Base-by-base conservation (phyloP, 495 filamentous ascomycete genomes). In the Penicillium canariense region DNA sequence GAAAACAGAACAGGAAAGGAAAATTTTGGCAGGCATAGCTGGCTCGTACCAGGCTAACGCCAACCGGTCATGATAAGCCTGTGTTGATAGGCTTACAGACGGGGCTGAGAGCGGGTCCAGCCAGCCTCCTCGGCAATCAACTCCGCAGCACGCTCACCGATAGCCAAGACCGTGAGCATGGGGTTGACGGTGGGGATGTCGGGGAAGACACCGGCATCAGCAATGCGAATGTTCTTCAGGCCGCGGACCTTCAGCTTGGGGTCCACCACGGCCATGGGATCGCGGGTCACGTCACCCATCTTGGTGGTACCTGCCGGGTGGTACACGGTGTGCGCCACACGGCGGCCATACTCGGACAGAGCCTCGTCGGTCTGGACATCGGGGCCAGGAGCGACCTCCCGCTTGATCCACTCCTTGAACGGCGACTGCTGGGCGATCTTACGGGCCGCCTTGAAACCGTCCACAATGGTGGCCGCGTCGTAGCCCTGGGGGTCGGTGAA, bases 261-360 rank as follows among this genome's bases (percentile, higher is more conserved):
- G 62, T 87, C 82, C n/a, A 87, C 84, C 15, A 87, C 84, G 9
- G 82, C 88, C 69, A 86, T 66, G 31, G 75, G 73, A 59, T 92
- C 87, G 30, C 73, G 76, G 12, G 64, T 62, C 9, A 82, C 67
- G 66, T 88, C 81, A 17, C 89, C 89, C 89, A 94, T 94, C 77
- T 89, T 91, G 45, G 89, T 91, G 23, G 89, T 94, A 47, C 89
- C 89, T 27, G 87, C 87, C 0, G 89, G 89, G 67, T 94, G 89
- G 67, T 94, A 94, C 5, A 94, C 89, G 1, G 89, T 94, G 66
- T 92, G 88, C 12, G 89, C 88, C 3, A 83, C 88, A 26, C 78
- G 80, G 28, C 89, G 77, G 26, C 82, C 87, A 66, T 91, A 91
- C 74, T 89, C 84, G 55, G 77, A 83, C 11, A 93, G 76, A 42